A percentile compares a stretch with the other conserved stretches of the same genome.
phyloP scores from a whole-genome alignment of 2,329 filamentous ascomycete species.

The Pseudocercospora crystallina region DNA sequence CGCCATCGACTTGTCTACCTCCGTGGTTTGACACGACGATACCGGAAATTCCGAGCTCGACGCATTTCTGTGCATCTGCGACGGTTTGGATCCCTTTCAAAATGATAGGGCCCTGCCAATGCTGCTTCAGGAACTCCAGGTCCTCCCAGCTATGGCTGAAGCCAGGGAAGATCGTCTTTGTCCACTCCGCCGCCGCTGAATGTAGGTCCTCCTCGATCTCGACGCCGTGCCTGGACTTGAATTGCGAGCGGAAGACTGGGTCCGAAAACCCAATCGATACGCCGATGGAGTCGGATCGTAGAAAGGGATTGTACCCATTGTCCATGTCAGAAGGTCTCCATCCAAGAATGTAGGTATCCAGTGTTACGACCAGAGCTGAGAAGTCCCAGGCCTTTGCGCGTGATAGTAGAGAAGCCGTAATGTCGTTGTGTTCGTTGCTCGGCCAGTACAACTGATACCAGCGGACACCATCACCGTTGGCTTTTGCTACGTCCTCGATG shows the following conservation, averaged over 20 bases:
- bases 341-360: conserved; percentile 67
- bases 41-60: conserved; percentile 48
- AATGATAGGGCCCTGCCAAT: conserved; percentile 65
- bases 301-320: conserved; percentile 26
- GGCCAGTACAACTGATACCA: conserved; percentile 82
- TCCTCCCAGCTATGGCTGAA: conserved; percentile 56
- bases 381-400: conserved; percentile 64
- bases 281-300: conserved; percentile 45
- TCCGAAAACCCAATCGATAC: conserved; percentile 65
- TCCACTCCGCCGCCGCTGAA: conserved; percentile 56
- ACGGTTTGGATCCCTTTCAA: conserved; percentile 59
- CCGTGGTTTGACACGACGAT: conserved; percentile 56
- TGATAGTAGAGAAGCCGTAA: conserved; percentile 63
- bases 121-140: conserved; percentile 55
- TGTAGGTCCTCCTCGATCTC: conserved; percentile 45
- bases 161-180: conserved; percentile 48
- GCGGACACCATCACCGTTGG: conserved; percentile 52
- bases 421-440: conserved; percentile 60
- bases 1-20: conserved; percentile 53
- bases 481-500: conserved; percentile 66
- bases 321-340: conserved; percentile 58
- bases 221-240: conserved; percentile 46
- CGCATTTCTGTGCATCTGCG: conserved; percentile 47
- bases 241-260: conserved; percentile 62
- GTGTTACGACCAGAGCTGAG: conserved; percentile 66